Evolutionary conservation across 129 eudicot genomes (phyloP), one percentile per base, ranked within the genome.

Genomic region (Tagetes patula): DNA sequence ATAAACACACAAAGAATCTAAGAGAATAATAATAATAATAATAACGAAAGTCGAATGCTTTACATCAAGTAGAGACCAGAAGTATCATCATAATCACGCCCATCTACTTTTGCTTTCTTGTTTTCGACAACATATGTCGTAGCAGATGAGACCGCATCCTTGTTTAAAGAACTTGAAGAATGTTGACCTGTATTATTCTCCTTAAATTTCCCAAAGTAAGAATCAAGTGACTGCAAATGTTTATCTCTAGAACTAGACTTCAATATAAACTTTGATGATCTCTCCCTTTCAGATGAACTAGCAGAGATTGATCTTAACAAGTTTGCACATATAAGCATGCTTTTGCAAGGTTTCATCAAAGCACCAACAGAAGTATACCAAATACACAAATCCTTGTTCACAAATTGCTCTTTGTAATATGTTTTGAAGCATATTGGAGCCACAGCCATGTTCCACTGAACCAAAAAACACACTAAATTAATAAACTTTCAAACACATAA

Each of bases 41-140:
- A 77, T 10, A 60, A 61, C 64, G 8, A 31, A 53, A 42, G 69
- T 27, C 12, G 74, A 42, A 54, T 40, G 69, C 20, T 60, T 85
- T 92, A 92, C 97, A 87, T 89, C 42, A 87, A 62, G 76, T 89
- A 89, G 41, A 89, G 86, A 78, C 84, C 75, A 46, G 88, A 85
- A 70, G 86, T 64, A 38, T 89, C 87, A 67, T 87, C 82, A 41
- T 54, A 74, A 20, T 80, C 78, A 46, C 56, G 80, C 64, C 33
- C 61, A 55, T 63, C 77, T 70, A 62, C 69, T 67, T 70, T 69
- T 78, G 69, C 47, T 63, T 27, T 14, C 52, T n/a, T 71, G 14
- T 33, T 65, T 38, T 68, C 75, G 68, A 72, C 52, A 49, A 77
- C 33, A 73, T 70, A 70, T 39, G 5, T 4, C 8, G n/a, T 13